Evolutionary conservation across 2,329 filamentous ascomycete genomes (phyloP).

Genomic region (Grosmannia penicillata): DNA sequence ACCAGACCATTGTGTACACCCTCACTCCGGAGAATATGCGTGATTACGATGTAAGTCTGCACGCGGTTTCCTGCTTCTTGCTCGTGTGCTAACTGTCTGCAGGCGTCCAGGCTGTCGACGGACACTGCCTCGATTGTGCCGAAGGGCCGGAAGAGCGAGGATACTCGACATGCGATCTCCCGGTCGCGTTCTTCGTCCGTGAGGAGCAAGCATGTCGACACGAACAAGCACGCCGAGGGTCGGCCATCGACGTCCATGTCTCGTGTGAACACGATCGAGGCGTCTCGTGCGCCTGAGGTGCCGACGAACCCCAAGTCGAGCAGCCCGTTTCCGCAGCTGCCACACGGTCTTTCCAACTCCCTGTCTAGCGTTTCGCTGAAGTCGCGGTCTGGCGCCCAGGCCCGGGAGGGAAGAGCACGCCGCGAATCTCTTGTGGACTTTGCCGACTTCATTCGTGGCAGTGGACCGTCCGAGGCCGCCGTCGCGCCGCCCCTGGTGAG

Average conservation of each 20-base stretch:
- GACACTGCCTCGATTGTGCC: constrained; percentile 25
- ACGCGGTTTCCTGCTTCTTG: neutral
- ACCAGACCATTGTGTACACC: constrained; percentile 71
- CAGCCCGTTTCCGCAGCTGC: constrained; percentile 12
- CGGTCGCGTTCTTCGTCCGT: constrained; percentile 35
- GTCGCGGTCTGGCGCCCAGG: constrained; percentile 21
- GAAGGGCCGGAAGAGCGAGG: constrained; percentile 31
- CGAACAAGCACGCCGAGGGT: constrained; percentile 18
- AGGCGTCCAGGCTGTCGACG: constrained; percentile 26
- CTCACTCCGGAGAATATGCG: constrained; percentile 69
- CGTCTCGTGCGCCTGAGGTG: constrained; percentile 13
- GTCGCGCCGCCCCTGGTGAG: constrained; percentile 18
- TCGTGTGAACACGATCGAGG: constrained; percentile 12
- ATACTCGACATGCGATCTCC: constrained; percentile 22
- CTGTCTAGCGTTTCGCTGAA: constrained; percentile 14
- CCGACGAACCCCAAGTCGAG: constrained; percentile 8
- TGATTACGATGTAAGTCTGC: constrained; percentile 51
- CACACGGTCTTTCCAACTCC: constrained; percentile 12
- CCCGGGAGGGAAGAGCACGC: constrained; percentile 59
- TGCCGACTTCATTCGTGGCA: constrained; percentile 78
- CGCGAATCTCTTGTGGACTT: constrained; percentile 67
- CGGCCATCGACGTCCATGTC: constrained; percentile 19
- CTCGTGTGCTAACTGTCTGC: neutral
- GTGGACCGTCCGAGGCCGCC: constrained; percentile 40
- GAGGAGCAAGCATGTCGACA: constrained; percentile 19